Base-by-base conservation (phyloP, 176 grass and related monocot genomes). In the Oropetium thomaeum region DNA sequence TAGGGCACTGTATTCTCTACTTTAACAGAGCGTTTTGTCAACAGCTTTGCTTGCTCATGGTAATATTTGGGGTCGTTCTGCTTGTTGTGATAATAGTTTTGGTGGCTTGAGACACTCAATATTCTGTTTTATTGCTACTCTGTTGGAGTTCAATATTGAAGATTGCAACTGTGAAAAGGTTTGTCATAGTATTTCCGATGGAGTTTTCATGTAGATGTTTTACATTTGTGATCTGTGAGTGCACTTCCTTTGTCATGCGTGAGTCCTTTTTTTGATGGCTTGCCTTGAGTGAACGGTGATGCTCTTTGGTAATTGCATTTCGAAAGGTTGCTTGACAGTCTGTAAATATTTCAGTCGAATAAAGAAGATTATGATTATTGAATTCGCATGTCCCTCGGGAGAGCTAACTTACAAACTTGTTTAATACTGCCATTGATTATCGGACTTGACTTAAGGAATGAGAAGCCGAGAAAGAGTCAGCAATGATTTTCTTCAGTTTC, bases 41-140 rank as follows among this genome's bases (percentile, higher is more conserved):
- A 52, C 86, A 92, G 90, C 54, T 81, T 66, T 92, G 89, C 85
- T 61, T 92, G 58, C 78, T 92, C 75, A 23, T 92, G 78, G 89
- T 88, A 42, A 92, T 92, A 33, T 88, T 88, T 75, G 85, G 78
- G 58, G 83, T 88, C 49, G 78, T 79, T 41, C 33, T 92, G 66
- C 85, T 92, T 70, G 78, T 88, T 73, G 82, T 92, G 31, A 88
- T 92, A 58, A 85, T 92, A 82, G 37, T 92, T 74, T 51, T 92
- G 54, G 78, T 73, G 71, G 53, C 79, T 52, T 92, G 76, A 83
- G 81, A 62, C 57, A 58, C 3, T 29, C n/a, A 52, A 38, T 38
- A 4, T 65, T 51, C 52, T 38, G 0, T 77, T 19, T 65, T 37
- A 27, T 14, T 7, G 19, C 11, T 30, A 68, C 67, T 32, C 17